Percentiles rank a stretch among this genome's conserved stretches.
phyloP scores from a whole-genome alignment of 108 stramenopile species.

The Fistulifera solaris region DNA sequence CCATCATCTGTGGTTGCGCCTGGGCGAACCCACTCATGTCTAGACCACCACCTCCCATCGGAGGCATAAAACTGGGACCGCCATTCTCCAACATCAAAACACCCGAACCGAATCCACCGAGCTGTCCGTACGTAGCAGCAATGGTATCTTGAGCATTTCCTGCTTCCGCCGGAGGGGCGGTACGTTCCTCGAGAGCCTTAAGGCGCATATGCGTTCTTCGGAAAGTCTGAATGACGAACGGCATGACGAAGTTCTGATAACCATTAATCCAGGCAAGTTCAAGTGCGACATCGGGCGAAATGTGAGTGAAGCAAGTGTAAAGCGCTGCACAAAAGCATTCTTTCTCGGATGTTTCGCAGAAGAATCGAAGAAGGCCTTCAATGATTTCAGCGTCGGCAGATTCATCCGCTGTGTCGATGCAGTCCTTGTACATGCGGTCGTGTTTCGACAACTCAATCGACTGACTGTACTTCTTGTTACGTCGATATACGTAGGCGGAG shows the following conservation, averaged over 20 bases:
- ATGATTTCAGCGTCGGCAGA: conserved; percentile 87
- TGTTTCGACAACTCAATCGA: conserved; percentile 95
- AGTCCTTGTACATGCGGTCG: conserved; percentile 99
- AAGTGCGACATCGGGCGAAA: conserved; percentile 95
- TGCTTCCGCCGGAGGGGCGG: conserved; percentile 82
- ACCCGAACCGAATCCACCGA: conserved; percentile 60
- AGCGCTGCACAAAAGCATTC: conserved; percentile 96
- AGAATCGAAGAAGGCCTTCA: conserved; percentile 95
- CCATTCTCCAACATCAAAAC: conserved; percentile 72
- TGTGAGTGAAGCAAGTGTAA: conserved; percentile 95
- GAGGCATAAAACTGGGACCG: conserved; percentile 22
- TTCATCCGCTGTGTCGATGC: conserved; percentile 97
- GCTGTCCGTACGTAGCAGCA: conserved; percentile 71
- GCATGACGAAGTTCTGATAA: conserved; percentile 97
- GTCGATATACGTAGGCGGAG: conserved; percentile 96
- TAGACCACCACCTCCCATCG: conserved; percentile 30
- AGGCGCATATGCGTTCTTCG: conserved; percentile 80
- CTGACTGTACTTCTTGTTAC: conserved; percentile 95
- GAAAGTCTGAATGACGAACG: conserved; percentile 96
- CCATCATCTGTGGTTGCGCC: conserved; percentile 24
- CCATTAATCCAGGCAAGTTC: conserved; percentile 99
- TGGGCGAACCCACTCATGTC: conserved; percentile 75
- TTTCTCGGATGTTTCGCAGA: conserved; percentile 95
- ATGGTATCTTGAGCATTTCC: conserved; percentile 63
- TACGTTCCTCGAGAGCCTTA: conserved; percentile 85